Evolutionary conservation across 106 monocot genomes (phyloP).

Genomic region (Xerophyta viscosa): DNA sequence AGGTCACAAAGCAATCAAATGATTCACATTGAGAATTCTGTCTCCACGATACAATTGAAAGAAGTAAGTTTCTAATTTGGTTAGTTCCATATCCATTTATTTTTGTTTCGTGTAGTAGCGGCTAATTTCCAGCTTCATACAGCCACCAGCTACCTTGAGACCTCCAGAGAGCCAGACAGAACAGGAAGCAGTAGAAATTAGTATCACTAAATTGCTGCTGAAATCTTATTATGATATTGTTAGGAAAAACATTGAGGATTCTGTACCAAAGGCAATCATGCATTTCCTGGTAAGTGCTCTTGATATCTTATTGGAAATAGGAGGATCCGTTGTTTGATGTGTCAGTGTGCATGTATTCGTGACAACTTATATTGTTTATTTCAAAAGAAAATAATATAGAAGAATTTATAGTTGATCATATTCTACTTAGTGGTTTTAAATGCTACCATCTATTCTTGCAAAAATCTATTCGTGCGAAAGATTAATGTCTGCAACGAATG

Average conservation of each 20-base stretch:
- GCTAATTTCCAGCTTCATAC: background rate
- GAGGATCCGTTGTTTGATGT: background rate
- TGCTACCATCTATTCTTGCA: too few relatives aligned
- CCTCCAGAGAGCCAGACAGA: constrained; percentile 80
- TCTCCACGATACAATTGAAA: constrained; percentile 65
- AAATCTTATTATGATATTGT: constrained; percentile 98
- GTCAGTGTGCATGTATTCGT: too few relatives aligned
- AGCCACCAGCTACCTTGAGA: constrained; percentile 81
- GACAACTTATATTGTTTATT: too few relatives aligned
- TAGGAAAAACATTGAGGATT: constrained; percentile 86
- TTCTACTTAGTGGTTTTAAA: too few relatives aligned
- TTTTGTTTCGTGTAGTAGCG: background rate
- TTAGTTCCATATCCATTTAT: background rate
- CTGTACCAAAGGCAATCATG: constrained; percentile 95
- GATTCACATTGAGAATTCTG: constrained; percentile 39
- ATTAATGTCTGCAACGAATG: too few relatives aligned
- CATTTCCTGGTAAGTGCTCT: constrained; percentile 75
- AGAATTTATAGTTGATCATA: too few relatives aligned
- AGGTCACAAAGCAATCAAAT: constrained; percentile 27
- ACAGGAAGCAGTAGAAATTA: constrained; percentile 74
- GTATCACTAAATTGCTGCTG: constrained; percentile 73
- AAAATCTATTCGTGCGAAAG: too few relatives aligned
- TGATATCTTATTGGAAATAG: background rate
- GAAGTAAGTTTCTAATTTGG: constrained; percentile 40
- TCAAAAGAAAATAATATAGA: too few relatives aligned